Conservation (phyloP, 2,329 filamentous ascomycete species). For the Colletotrichum incanum region DNA sequence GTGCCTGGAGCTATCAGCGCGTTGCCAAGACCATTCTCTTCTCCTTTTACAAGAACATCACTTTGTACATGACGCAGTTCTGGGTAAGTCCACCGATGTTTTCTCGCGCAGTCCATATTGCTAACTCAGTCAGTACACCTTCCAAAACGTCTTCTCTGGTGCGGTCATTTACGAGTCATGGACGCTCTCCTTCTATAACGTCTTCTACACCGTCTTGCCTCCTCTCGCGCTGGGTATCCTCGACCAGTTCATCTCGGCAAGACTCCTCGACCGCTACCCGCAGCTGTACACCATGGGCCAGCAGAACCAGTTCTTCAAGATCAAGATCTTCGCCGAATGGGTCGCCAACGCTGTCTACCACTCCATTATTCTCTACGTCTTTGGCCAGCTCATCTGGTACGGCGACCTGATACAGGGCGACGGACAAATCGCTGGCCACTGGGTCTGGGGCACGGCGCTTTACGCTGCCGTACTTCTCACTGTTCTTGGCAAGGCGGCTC, state of each 20-base stretch:
- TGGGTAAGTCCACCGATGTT: slow-evolving; percentile 76
- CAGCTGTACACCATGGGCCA: slow-evolving; percentile 96
- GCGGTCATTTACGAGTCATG: slow-evolving; percentile 99
- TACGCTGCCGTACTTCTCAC: slow-evolving; percentile 96
- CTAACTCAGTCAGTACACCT: slow-evolving; percentile 79
- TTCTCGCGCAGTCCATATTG: background rate
- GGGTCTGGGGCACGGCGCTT: slow-evolving; percentile 97
- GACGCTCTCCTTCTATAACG: slow-evolving; percentile 99
- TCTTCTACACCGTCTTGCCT: slow-evolving; percentile 95
- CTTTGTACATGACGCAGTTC: slow-evolving; percentile 98
- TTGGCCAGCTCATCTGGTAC: slow-evolving; percentile 85
- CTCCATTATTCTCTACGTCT: slow-evolving; percentile 92
- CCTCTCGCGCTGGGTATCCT: slow-evolving; percentile 96
- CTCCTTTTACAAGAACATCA: slow-evolving; percentile 99
- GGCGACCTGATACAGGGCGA: slow-evolving; percentile 84
- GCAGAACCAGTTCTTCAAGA: slow-evolving; percentile 92
- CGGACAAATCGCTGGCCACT: slow-evolving; percentile 89
- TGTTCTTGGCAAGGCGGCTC: slow-evolving; percentile 92
- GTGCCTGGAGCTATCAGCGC: slow-evolving; percentile 97
- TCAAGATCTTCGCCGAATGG: slow-evolving; percentile 94
- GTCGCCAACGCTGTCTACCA: slow-evolving; percentile 96
- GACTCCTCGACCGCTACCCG: slow-evolving; percentile 93
- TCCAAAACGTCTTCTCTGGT: slow-evolving; percentile 98
- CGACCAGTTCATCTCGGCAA: slow-evolving; percentile 96
- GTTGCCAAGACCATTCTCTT: slow-evolving; percentile 98